Evolutionary conservation across 768 basidiomycete species (phyloP), one percentile per base, ranked within the genome.

Genomic region (Trametes punicea): DNA sequence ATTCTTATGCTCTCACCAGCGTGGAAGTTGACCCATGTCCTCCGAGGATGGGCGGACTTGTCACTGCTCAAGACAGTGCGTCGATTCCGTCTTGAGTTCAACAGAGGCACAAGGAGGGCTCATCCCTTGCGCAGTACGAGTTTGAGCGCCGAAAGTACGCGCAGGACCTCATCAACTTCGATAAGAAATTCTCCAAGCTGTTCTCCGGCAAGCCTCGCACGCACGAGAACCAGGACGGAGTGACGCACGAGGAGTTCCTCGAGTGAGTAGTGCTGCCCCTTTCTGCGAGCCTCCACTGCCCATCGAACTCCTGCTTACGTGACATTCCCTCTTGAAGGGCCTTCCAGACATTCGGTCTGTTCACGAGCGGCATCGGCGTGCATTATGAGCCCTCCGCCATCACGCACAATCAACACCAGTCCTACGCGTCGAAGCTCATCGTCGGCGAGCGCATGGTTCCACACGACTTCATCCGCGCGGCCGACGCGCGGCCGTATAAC

Each of bases 1-100:
- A n/a, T n/a, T n/a, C n/a, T n/a, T n/a, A n/a, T n/a, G n/a, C n/a
- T n/a, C n/a, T n/a, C 18, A 6, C 5, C 16, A 74, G 79, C 74
- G 2, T 83, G 81, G 81, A 83, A 83, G 65, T 62, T 83, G n/a
- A 71, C 71, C 1, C 70, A 73, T 33, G 78, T 81, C n/a, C 55
- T 81, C 7, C 73, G 73, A 0, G 80, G 78, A 10, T 77, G 75
- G 73, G 77, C 79, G 9, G 65, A 74, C 11, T 68, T 73, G 42
- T 74, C 74, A 0, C 57, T 83, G 15, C 67, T 82, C 25, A 73
- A 77, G 49, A 80, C 77, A 11, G 76, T 81, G 46, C 56, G 76
- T 16, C n/a, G 27, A 5, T 25, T n/a, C n/a, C n/a, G n/a, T n/a
- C n/a, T 5, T 23, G 13, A 18, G 25, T 15, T 38, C 16, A 13